Evolutionary conservation across 306 rosid genomes (phyloP).

Genomic region (Inga leiocalycina): DNA sequence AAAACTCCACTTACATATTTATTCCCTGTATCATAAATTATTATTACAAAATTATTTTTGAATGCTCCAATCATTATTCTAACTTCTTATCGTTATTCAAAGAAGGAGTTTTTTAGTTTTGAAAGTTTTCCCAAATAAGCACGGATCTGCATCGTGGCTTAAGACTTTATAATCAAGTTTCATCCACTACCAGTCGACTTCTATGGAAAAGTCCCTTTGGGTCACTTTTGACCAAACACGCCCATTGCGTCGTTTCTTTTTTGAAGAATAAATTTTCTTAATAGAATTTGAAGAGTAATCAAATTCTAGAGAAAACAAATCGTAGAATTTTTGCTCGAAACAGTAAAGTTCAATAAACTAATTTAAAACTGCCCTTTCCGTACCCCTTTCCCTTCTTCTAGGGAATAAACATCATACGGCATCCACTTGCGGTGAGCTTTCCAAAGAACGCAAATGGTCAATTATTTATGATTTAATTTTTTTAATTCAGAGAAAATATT

Average conservation of each 20-base stretch:
- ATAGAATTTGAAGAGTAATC: neutral
- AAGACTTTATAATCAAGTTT: neutral
- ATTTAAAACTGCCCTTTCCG: neutral
- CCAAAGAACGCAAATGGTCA: neutral
- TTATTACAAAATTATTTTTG: too few relatives aligned
- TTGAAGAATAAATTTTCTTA: neutral
- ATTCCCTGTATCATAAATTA: too few relatives aligned
- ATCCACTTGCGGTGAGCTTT: neutral
- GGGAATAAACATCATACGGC: neutral
- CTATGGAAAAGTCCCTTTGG: neutral
- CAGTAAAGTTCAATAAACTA: neutral
- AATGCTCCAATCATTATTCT: too few relatives aligned
- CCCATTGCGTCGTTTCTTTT: neutral
- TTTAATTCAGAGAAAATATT: too few relatives aligned
- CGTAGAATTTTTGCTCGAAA: neutral
- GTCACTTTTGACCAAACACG: neutral
- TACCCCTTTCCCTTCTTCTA: neutral
- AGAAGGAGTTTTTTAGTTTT: too few relatives aligned
- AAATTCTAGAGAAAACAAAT: neutral
- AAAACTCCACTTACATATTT: too few relatives aligned
- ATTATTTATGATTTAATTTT: too few relatives aligned
- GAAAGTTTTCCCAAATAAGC: too few relatives aligned
- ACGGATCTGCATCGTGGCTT: too few relatives aligned
- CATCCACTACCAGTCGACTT: neutral
- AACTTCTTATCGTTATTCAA: too few relatives aligned